These are phyloP conservation scores for Globisporangium alternatum DNA, from an alignment of 352 stramenopile species.

Conservation along the genomic window DNA sequence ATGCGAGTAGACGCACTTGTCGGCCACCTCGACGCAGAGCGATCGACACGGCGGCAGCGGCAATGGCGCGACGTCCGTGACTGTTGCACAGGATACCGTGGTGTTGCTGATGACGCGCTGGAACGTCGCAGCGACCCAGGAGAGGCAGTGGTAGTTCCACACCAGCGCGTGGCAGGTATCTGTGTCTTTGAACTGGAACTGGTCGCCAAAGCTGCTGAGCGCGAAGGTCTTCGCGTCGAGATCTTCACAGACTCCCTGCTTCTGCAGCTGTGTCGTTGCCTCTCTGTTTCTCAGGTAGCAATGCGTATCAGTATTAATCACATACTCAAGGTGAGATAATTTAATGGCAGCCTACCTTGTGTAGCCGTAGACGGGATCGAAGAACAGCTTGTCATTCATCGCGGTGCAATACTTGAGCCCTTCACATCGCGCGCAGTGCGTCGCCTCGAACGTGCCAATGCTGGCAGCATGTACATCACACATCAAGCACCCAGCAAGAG, in stretches of 20 bases:
- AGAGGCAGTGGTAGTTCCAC: slow-evolving; percentile 77
- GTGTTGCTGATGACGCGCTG: slow-evolving; percentile 34
- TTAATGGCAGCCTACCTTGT: slow-evolving; percentile 30
- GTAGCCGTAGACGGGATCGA: slow-evolving; percentile 63
- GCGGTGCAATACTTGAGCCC: slow-evolving; percentile 60
- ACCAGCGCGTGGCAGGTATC: slow-evolving; percentile 48
- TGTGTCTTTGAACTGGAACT: slow-evolving; percentile 74
- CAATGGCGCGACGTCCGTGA: slow-evolving; percentile 8
- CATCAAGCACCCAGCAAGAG: neutral
- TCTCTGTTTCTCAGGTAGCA: slow-evolving; percentile 27
- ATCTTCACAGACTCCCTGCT: slow-evolving; percentile 75
- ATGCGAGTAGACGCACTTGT: slow-evolving; percentile 75
- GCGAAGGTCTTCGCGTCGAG: slow-evolving; percentile 57
- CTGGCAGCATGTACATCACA: neutral
- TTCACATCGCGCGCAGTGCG: slow-evolving; percentile 43
- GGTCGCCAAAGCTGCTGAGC: slow-evolving; percentile 49
- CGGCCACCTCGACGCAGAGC: slow-evolving; percentile 70
- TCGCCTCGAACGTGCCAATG: slow-evolving; percentile 37
- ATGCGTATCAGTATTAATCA: neutral
- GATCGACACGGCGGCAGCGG: slow-evolving; percentile 65
- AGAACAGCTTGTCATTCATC: slow-evolving; percentile 69
- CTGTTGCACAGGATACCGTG: slow-evolving; percentile 31
- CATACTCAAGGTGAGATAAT: neutral
- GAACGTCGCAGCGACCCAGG: slow-evolving; percentile 56
- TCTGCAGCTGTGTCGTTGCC: slow-evolving; percentile 50